A percentile compares a stretch with the other conserved stretches of the same genome.
These are phyloP conservation scores for Fusarium tanahbumbuense DNA, from an alignment of 2,329 filamentous ascomycete species.

Conservation along the genomic window DNA sequence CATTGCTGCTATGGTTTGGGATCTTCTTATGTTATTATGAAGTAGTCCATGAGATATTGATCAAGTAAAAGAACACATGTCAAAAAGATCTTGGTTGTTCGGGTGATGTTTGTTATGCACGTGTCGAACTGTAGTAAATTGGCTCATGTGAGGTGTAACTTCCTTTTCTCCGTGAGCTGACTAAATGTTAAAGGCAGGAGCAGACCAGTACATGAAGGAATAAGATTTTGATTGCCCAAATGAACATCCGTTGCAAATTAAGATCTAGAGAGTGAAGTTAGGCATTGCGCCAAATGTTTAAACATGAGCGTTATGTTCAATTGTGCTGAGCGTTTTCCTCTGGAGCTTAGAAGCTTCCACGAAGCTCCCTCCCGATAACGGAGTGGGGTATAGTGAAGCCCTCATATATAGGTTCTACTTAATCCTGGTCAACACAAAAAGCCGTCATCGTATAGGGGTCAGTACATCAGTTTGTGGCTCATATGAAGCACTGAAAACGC, in stretches of 20 bases:
- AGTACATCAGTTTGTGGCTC: slow-evolving; percentile 44
- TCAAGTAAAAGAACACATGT: slow-evolving; percentile 19
- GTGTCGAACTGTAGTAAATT: slow-evolving; percentile 31
- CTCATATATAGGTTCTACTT: not conserved
- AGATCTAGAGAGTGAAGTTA: not conserved
- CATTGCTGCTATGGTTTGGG: slow-evolving; percentile 38
- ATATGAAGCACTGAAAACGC: slow-evolving; percentile 38
- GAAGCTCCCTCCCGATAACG: slow-evolving; percentile 4
- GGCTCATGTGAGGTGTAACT: slow-evolving; percentile 9
- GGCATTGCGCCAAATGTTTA: not conserved
- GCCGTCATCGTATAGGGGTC: slow-evolving; percentile 45
- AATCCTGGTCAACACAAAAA: slow-evolving; percentile 4
- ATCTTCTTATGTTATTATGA: slow-evolving; percentile 27
- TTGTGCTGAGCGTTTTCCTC: not conserved
- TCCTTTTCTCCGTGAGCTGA: slow-evolving; percentile 37
- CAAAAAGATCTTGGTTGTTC: not conserved
- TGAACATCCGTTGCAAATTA: not conserved
- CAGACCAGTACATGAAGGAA: not conserved
- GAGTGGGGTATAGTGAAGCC: not conserved
- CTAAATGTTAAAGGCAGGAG: slow-evolving; percentile 15
- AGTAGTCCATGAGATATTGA: slow-evolving; percentile 8
- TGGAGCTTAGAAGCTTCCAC: not conserved
- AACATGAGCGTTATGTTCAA: not conserved
- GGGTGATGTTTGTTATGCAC: slow-evolving; percentile 7
- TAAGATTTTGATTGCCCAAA: not conserved